Evolutionary conservation across 306 rosid genomes (phyloP).

Genomic region (Sophora flavescens): DNA sequence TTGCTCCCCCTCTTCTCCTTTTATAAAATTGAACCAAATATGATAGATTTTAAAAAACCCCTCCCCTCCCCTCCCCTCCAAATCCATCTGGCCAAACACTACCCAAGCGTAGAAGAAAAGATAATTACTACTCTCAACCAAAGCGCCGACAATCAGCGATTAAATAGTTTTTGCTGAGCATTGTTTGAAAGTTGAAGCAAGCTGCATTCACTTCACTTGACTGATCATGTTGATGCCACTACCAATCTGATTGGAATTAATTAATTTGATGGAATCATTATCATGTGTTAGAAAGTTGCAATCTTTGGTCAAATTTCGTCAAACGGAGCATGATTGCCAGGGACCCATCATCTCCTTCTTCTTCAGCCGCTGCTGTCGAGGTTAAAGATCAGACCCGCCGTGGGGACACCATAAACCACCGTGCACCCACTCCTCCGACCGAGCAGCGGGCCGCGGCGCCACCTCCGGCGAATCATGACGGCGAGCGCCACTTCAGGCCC

Average conservation of each 20-base stretch:
- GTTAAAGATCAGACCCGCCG: slow-evolving; percentile 41
- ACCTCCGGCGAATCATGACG: background rate
- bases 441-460: background rate
- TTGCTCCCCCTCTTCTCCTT: too few species aligned
- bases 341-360: slow-evolving; percentile 19
- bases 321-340: slow-evolving; percentile 44
- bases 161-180: too few species aligned
- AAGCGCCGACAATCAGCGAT: slow-evolving; percentile 1
- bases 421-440: slow-evolving; percentile 15
- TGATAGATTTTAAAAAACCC: too few species aligned
- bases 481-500: slow-evolving; percentile 42
- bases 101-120: too few species aligned
- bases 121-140: background rate
- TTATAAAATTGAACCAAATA: too few species aligned
- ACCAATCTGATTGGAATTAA: background rate
- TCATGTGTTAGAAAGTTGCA: slow-evolving; percentile 5
- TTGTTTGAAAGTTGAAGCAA: too few species aligned
- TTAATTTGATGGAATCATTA: background rate
- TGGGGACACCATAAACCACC: slow-evolving; percentile 31
- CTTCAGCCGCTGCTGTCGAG: slow-evolving; percentile 32
- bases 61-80: too few species aligned
- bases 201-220: background rate
- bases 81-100: too few species aligned
- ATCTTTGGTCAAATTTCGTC: slow-evolving; percentile 26
- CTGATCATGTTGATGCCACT: background rate